These are phyloP conservation scores for Neonectria magnoliae DNA, from an alignment of 2,329 filamentous ascomycete species.

Conservation along the genomic window DNA sequence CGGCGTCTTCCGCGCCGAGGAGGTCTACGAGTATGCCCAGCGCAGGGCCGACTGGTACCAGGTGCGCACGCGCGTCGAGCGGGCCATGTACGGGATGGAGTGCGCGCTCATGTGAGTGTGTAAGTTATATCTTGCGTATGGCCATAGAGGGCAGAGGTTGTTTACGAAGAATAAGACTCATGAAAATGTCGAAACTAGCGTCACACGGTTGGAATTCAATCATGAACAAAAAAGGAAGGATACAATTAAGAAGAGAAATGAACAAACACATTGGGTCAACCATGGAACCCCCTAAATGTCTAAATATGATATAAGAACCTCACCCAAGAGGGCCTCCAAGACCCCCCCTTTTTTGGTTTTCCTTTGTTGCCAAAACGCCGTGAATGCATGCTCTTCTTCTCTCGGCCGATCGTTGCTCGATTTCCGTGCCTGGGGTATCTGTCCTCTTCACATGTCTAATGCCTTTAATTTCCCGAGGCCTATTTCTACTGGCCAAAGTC, in stretches of 20 bases:
- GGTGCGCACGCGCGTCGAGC: constrained; percentile 88
- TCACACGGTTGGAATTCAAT: constrained; percentile 23
- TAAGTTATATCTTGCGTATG: too few relatives aligned
- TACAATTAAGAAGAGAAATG: constrained; percentile 23
- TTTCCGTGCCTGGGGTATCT: not conserved
- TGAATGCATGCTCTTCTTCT: constrained; percentile 7
- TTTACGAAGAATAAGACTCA: constrained; percentile 27
- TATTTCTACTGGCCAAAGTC: constrained; percentile 70
- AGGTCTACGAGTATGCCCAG: constrained; percentile 98
- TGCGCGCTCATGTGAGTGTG: constrained; percentile 78
- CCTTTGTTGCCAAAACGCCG: constrained; percentile 17
- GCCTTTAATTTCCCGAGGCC: constrained; percentile 4
- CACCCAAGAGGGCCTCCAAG: constrained; percentile 6
- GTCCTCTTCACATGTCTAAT: constrained; percentile 10
- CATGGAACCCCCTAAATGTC: constrained; percentile 2
- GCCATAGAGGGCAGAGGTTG: not conserved
- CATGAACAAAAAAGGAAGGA: constrained; percentile 20
- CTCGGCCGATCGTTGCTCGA: constrained; percentile 2
- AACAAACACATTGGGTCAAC: constrained; percentile 2
- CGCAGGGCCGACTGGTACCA: constrained; percentile 94
- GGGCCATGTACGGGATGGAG: constrained; percentile 96
- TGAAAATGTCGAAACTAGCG: constrained; percentile 28
- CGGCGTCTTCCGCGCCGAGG: constrained; percentile 92
- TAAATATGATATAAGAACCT: constrained; percentile 6
- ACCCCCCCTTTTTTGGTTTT: not conserved